Conservation (phyloP, 257 asterid genomes). For the Nicotiana sylvestris region DNA sequence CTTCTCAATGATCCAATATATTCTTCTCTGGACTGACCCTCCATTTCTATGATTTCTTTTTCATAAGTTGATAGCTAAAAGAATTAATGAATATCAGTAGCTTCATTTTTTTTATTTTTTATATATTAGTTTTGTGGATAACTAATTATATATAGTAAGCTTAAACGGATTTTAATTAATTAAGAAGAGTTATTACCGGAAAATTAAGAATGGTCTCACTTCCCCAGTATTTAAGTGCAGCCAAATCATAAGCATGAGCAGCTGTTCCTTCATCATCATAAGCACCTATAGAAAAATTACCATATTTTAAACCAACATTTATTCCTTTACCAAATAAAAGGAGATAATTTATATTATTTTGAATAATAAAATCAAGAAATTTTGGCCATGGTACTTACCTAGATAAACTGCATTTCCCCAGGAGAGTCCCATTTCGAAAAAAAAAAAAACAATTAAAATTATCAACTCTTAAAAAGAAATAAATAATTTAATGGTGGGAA, state of each 20-base stretch:
- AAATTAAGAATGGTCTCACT: constrained; percentile 73
- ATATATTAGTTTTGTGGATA: no score
- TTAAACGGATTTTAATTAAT: background rate
- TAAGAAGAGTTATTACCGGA: constrained; percentile 37
- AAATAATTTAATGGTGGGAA: background rate
- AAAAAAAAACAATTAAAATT: background rate
- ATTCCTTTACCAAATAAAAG: background rate
- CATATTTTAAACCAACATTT: background rate
- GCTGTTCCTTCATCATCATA: constrained; percentile 86
- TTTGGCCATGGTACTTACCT: constrained; percentile 34
- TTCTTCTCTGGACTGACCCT: no score
- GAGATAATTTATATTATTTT: background rate
- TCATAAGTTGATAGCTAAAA: no score
- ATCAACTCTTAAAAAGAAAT: background rate
- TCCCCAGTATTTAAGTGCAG: constrained; percentile 91
- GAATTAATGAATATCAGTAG: no score
- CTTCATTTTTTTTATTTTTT: no score
- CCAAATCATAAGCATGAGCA: constrained; percentile 85
- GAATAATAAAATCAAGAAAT: background rate
- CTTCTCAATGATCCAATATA: no score
- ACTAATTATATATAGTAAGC: no score
- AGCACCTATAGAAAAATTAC: constrained; percentile 44
- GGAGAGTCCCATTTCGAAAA: constrained; percentile 17
- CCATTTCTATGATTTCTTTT: no score
- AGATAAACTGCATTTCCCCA: constrained; percentile 61